Conservation (phyloP, 2,329 filamentous ascomycete species). For the Piedraia hortae region DNA sequence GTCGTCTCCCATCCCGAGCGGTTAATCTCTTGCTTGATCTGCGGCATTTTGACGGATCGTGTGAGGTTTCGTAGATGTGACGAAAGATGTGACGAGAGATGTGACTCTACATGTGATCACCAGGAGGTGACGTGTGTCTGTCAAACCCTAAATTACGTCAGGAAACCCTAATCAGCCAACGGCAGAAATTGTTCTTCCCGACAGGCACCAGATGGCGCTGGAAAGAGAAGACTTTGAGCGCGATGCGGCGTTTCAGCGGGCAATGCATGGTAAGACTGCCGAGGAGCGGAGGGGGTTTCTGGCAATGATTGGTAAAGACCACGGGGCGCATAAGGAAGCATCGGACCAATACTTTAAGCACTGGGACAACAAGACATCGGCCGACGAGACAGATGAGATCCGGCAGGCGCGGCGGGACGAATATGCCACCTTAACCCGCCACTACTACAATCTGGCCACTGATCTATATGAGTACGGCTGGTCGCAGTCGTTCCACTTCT, state of each 20-base stretch:
- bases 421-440: slow-evolving; percentile 78
- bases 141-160: too few species aligned
- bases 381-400: slow-evolving; percentile 55
- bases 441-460: slow-evolving; percentile 27
- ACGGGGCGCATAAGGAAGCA: slow-evolving; percentile 48
- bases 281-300: slow-evolving; percentile 52
- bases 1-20: slow-evolving; percentile 88
- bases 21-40: slow-evolving; percentile 91
- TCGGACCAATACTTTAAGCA: slow-evolving; percentile 90
- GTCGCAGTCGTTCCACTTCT: slow-evolving; percentile 94
- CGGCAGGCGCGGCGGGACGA: slow-evolving; percentile 53
- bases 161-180: too few species aligned
- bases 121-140: too few species aligned
- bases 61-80: background rate
- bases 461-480: slow-evolving; percentile 52
- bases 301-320: slow-evolving; percentile 68
- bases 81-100: too few species aligned
- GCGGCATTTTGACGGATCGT: slow-evolving; percentile 50
- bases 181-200: slow-evolving; percentile 1
- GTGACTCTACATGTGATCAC: too few species aligned
- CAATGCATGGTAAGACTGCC: slow-evolving; percentile 45
- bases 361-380: slow-evolving; percentile 62
- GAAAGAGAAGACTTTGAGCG: slow-evolving; percentile 15
- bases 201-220: too few species aligned
- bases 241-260: slow-evolving; percentile 57